Evolutionary conservation across 805 yeast species (phyloP), one percentile per base, ranked within the genome.

Genomic region (Teunomyces barrocoloradensis): DNA sequence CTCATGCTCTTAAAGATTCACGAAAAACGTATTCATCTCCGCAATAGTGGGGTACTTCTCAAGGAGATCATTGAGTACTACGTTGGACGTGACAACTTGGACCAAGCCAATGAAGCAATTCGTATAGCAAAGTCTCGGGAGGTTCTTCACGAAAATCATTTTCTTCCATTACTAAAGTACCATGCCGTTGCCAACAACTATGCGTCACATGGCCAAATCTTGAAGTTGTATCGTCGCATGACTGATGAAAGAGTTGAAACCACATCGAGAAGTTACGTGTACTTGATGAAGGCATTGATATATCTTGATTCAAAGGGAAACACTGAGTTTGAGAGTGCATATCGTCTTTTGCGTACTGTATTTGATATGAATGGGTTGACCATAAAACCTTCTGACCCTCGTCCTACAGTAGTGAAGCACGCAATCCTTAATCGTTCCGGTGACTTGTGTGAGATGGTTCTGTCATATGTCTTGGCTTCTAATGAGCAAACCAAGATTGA

Each of bases 171-270:
- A 23, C 53, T 71, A 42, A 52, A 56, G 35, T 50, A 55, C 45
- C 56, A 57, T 43, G 48, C 63, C 4, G 38, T 46, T 4, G 44
- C 43, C 17, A 51, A 51, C 7, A 53, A 58, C 5, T 55, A 53
- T 34, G 58, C 55, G 21, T 53, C 58, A 11, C 53, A 60, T 42
- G 51, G 62, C 1, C 53, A 59, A 21, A 59, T 67, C 9, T 54
- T 71, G 42, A 57, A 61, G 11, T 30, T 68, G 5, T 71, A 70
- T 49, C 60, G 65, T 39, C 59, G 61, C 20, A 69, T 73, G 75
- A 69, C 61, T 3, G 52, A 54, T 3, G 46, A 44, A 6, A 59
- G 61, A 12, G 50, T 69, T 6, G 44, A 47, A 4, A 53, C 65
- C 6, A 48, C 69, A 3, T 52, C 69, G 0, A 54, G 56, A 32